Evolutionary conservation across 345 rosid species (phyloP).

Genomic region (Moricandia moricandioides): DNA sequence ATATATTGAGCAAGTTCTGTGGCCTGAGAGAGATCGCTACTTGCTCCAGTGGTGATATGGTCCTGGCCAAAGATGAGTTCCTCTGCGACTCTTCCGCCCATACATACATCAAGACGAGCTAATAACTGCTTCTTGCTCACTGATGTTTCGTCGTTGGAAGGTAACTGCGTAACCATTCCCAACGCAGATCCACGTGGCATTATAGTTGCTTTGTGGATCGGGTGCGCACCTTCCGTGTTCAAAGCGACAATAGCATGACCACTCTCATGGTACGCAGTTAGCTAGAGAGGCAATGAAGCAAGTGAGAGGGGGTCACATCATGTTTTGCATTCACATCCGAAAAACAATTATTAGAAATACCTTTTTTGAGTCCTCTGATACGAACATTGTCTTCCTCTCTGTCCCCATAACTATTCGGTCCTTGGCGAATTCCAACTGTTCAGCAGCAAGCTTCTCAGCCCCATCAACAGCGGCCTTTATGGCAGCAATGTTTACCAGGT

Average conservation of each 20-base stretch:
- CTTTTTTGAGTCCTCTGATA: conserved; percentile 97
- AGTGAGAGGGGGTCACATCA: conserved; percentile 7
- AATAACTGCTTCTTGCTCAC: conserved; percentile 90
- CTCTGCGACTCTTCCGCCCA: conserved; percentile 99
- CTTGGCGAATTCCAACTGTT: conserved; percentile 89
- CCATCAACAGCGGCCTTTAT: conserved; percentile 99
- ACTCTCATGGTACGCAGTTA: conserved; percentile 98
- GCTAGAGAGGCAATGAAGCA: conserved; percentile 46
- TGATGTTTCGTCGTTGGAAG: conserved; percentile 93
- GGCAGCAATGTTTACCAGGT: conserved; percentile 96
- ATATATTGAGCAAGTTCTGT: conserved; percentile 95
- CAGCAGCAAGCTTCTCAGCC: conserved; percentile 66
- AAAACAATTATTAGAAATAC: conserved; percentile 35
- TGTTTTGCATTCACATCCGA: neutral
- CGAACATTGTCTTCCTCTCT: conserved; percentile 91
- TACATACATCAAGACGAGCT: conserved; percentile 98
- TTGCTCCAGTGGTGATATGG: conserved; percentile 90
- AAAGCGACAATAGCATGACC: conserved; percentile 97
- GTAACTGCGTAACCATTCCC: conserved; percentile 99
- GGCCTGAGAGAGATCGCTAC: conserved; percentile 88
- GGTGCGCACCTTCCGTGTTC: conserved; percentile 88
- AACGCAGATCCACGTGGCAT: conserved; percentile 98
- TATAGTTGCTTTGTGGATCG: conserved; percentile 96
- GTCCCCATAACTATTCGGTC: conserved; percentile 96
- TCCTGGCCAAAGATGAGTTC: conserved; percentile 95